These are phyloP conservation scores for Fusarium sp. DNA, from an alignment of 2,329 filamentous ascomycete species.

Conservation along the genomic window DNA sequence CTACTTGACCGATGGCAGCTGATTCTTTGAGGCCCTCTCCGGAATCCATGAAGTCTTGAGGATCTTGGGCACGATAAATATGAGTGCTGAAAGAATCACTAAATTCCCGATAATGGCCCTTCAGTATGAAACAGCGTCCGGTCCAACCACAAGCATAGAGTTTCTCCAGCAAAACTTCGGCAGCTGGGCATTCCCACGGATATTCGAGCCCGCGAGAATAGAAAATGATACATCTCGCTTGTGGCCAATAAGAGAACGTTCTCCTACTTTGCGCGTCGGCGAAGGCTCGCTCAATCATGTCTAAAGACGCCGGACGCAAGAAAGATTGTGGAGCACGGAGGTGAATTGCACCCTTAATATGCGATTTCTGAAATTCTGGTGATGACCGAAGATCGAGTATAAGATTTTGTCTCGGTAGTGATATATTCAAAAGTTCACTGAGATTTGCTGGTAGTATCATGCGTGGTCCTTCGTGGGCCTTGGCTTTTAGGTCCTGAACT, in stretches of 20 bases:
- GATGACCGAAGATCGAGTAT: slow-evolving; percentile 63
- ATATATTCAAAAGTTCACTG: slow-evolving; percentile 62
- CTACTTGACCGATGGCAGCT: slow-evolving; percentile 28
- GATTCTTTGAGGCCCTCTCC: slow-evolving; percentile 45
- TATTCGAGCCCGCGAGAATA: slow-evolving; percentile 63
- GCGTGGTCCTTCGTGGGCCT: slow-evolving; percentile 50
- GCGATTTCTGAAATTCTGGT: slow-evolving; percentile 60
- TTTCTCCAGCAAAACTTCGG: slow-evolving; percentile 58
- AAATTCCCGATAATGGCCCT: slow-evolving; percentile 67
- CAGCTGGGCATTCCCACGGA: slow-evolving; percentile 62
- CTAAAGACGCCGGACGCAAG: slow-evolving; percentile 59
- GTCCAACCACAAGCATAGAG: slow-evolving; percentile 60
- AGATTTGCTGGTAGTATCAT: slow-evolving; percentile 65
- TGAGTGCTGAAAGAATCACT: slow-evolving; percentile 63
- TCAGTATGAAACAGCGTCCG: slow-evolving; percentile 64
- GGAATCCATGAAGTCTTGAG: slow-evolving; percentile 54
- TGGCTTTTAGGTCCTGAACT: slow-evolving; percentile 51
- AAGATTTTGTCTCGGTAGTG: slow-evolving; percentile 57
- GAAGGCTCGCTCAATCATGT: slow-evolving; percentile 63
- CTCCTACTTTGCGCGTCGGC: slow-evolving; percentile 60
- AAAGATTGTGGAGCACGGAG: slow-evolving; percentile 62
- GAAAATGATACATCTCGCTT: slow-evolving; percentile 62
- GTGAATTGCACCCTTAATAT: slow-evolving; percentile 64
- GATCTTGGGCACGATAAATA: slow-evolving; percentile 57
- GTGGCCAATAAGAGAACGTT: slow-evolving; percentile 59